These are phyloP conservation scores for Pythium rishiriense DNA, from an alignment of 352 stramenopile genomes.

Conservation along the genomic window DNA sequence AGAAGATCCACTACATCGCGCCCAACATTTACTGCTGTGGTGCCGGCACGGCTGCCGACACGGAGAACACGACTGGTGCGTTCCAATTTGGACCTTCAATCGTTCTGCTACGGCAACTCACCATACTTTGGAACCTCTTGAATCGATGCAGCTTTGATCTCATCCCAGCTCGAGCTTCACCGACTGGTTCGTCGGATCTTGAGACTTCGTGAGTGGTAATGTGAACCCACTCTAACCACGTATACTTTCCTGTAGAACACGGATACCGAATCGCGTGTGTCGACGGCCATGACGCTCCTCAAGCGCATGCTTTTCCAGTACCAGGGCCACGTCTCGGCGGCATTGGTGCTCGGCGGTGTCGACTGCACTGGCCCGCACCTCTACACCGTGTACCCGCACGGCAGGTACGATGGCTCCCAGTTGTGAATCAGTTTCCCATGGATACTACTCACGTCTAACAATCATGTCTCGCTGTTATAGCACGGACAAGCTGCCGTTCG, in stretches of 20 bases:
- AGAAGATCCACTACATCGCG: conserved; percentile 99
- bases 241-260: conserved; percentile 79
- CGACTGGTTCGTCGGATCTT: conserved; percentile 80
- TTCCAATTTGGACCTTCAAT: not conserved
- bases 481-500: conserved; percentile 97
- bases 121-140: not conserved
- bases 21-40: conserved; percentile 99
- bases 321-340: conserved; percentile 95
- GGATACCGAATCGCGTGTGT: conserved; percentile 88
- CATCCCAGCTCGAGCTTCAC: conserved; percentile 95
- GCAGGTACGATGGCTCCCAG: conserved; percentile 41
- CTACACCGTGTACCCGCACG: conserved; percentile 98
- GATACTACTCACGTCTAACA: conserved; percentile 4
- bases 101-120: not conserved
- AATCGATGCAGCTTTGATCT: conserved; percentile 47
- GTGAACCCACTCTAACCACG: too few species aligned
- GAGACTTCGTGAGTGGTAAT: too few species aligned
- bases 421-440: not conserved
- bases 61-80: conserved; percentile 89
- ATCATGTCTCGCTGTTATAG: conserved; percentile 26
- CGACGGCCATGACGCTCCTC: conserved; percentile 96
- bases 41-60: conserved; percentile 97
- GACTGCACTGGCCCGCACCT: conserved; percentile 95
- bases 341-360: conserved; percentile 97
- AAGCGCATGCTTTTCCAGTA: conserved; percentile 97